Evolutionary conservation across 352 stramenopile genomes (phyloP), one percentile per base, ranked within the genome.

Genomic region (Globisporangium sylvaticum): DNA sequence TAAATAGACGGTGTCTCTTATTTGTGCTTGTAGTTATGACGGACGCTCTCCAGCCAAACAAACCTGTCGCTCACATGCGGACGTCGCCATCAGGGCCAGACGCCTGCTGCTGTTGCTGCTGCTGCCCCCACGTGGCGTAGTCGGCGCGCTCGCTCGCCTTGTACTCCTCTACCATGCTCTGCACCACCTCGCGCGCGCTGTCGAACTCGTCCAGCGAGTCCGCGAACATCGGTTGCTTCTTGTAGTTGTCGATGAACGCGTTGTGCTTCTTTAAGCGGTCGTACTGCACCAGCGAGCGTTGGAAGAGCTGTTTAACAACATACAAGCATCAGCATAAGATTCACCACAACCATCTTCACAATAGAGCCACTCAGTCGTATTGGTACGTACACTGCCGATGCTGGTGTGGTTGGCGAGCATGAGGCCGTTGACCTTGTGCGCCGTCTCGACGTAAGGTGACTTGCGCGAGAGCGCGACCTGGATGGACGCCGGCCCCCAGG

Each of bases 351-450:
- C 62, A 31, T 37, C n/a, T 52, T 22, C 15, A n/a, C 39, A 48
- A 20, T 8, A 66, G 50, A 39, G 32, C 27, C 39, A 25, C 20
- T 57, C 27, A 48, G 27, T n/a, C 18, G 56, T 22, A 44, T 3
- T 2, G 61, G 18, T 1, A 78, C 77, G 54, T 83, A 90, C 80
- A 34, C 84, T 88, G 22, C 79, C 87, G 76, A 99, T 99, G 68
- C 90, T 97, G 32, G 97, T 99, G 79, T 99, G 97, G 80, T 99
- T 99, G 6, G 97, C 97, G 52, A 99, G 77, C 96, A 99, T 99
- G 34, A 99, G 90, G 0, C 98, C 98, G 62, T 90, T 96, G 50
- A 98, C 93, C 74, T 99, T 99, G 85, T 99, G 96, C 24, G 91
- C 84, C 37, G 90, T 98, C 68, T 98, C 91, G 8, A 99, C 81